Conservation (phyloP, 768 basidiomycete species). For the Floccularia luteovirens region DNA sequence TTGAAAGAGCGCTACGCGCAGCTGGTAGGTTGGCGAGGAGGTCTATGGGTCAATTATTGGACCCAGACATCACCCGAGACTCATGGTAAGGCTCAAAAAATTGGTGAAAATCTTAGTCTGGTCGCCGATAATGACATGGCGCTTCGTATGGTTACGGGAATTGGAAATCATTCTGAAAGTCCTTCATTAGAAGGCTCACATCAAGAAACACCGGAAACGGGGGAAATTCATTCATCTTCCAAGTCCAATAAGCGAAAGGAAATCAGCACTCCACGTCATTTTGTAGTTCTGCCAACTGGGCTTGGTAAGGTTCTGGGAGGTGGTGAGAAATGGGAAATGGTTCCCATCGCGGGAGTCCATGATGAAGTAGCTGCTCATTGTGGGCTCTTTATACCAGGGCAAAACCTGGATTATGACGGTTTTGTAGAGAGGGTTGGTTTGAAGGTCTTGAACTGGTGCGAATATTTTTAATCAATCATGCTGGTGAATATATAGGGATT, state of each 20-base stretch:
- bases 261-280: constrained; percentile 30
- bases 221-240: no score
- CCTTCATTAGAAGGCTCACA: no score
- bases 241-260: constrained; percentile 14
- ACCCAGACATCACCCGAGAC: constrained; percentile 31
- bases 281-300: constrained; percentile 44
- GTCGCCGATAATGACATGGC: constrained; percentile 16
- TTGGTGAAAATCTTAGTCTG: constrained; percentile 7
- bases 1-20: constrained; percentile 39
- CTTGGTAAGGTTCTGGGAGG: constrained; percentile 31
- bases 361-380: constrained; percentile 53
- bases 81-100: constrained; percentile 4
- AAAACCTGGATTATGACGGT: constrained; percentile 43
- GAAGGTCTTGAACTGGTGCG: constrained; percentile 36
- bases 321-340: constrained; percentile 41
- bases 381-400: constrained; percentile 41
- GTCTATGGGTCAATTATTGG: constrained; percentile 55
- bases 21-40: constrained; percentile 42
- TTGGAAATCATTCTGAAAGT: no score
- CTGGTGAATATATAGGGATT: no score
- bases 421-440: constrained; percentile 37
- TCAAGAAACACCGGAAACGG: no score
- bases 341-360: constrained; percentile 38
- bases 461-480: no score
- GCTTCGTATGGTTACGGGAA: no score